Conservation (phyloP, 441 rosid species). For the Isatis lusitanica region DNA sequence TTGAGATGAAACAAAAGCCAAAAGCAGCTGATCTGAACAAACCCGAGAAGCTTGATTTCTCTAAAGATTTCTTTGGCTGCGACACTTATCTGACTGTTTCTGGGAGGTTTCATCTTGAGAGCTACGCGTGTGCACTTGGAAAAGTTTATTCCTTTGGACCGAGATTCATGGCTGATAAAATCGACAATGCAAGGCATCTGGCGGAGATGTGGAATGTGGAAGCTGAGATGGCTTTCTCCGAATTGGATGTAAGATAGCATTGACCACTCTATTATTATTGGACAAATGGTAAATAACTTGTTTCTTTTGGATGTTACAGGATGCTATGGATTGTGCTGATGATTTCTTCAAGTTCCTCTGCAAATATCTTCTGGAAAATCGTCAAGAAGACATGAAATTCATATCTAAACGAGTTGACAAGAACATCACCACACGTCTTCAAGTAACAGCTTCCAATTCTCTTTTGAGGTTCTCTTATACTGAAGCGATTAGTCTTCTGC, state of each 20-base stretch:
- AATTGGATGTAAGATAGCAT: constrained; percentile 58
- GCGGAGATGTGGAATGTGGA: constrained; percentile 90
- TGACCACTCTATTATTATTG: neutral
- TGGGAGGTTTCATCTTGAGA: constrained; percentile 83
- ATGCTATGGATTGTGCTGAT: constrained; percentile 75
- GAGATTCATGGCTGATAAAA: constrained; percentile 62
- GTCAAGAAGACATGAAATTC: constrained; percentile 67
- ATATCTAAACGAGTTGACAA: constrained; percentile 59
- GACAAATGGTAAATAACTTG: constrained; percentile 9
- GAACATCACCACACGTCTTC: constrained; percentile 50
- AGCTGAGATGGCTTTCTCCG: constrained; percentile 78
- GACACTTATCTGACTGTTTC: constrained; percentile 65
- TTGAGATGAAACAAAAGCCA: constrained; percentile 57
- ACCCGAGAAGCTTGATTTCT: constrained; percentile 36
- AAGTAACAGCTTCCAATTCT: constrained; percentile 45
- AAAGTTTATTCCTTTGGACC: constrained; percentile 89
- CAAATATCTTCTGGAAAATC: constrained; percentile 67
- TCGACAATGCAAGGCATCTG: constrained; percentile 44
- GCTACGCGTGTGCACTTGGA: constrained; percentile 88
- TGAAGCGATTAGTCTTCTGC: constrained; percentile 58
- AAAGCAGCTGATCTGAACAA: constrained; percentile 36
- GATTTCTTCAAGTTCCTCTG: constrained; percentile 73
- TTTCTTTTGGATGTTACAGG: constrained; percentile 47
- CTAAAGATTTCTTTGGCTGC: constrained; percentile 59
- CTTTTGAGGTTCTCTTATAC: constrained; percentile 54